phyloP scores from a whole-genome alignment of 2,329 filamentous ascomycete species.

The Botrytis hyacinthi region DNA sequence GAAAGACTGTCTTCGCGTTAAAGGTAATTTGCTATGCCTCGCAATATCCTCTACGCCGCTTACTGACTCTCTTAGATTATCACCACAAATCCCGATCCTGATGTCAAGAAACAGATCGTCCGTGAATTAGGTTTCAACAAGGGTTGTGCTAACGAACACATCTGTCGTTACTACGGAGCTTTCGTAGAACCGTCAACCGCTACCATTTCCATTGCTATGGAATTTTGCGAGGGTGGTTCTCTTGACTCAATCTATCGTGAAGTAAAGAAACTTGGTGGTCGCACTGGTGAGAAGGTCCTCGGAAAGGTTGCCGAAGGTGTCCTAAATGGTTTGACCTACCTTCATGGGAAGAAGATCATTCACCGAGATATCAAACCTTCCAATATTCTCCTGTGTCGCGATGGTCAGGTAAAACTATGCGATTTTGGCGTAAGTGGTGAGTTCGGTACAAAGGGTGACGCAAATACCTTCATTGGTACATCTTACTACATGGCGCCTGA shows the following conservation, averaged over 20 bases:
- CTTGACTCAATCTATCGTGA: conserved; percentile 97
- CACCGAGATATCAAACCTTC: conserved; percentile 98
- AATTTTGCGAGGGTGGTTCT: conserved; percentile 95
- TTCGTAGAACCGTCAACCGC: conserved; percentile 95
- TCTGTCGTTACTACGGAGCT: conserved; percentile 95
- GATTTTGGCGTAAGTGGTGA: conserved; percentile 98
- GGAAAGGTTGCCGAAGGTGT: conserved; percentile 97
- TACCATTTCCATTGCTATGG: conserved; percentile 98
- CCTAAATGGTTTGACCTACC: conserved; percentile 87
- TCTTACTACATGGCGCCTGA: conserved; percentile 99
- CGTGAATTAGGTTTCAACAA: conserved; percentile 98
- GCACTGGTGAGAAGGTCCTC: conserved; percentile 94
- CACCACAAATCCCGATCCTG: conserved; percentile 94
- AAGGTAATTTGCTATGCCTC: conserved; percentile 62
- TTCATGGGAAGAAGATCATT: conserved; percentile 94
- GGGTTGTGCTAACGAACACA: conserved; percentile 91
- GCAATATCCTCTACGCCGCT: conserved; percentile 6
- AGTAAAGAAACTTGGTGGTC: conserved; percentile 89
- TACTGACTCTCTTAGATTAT: conserved; percentile 67
- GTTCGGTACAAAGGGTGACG: conserved; percentile 97
- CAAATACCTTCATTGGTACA: conserved; percentile 98
- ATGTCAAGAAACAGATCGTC: conserved; percentile 97
- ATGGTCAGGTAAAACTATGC: conserved; percentile 94
- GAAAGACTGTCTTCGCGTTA: conserved; percentile 91
- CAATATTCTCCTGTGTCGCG: conserved; percentile 90